Evolutionary conservation across 768 basidiomycete species (phyloP).

Genomic region (Melanogaster broomeanus): DNA sequence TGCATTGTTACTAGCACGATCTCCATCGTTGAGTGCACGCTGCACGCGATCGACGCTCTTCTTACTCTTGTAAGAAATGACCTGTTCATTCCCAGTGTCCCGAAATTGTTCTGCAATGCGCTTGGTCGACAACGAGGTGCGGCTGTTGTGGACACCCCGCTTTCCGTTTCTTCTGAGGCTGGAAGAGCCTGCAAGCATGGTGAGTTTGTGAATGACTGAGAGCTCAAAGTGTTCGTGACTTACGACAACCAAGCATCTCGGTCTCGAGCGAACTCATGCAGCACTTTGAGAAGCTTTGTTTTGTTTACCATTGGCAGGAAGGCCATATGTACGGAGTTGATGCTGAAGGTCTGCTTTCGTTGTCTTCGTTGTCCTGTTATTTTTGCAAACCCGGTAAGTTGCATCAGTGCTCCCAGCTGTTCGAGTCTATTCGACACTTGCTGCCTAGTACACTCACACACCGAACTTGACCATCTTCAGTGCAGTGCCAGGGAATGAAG

Average conservation of each 20-base stretch:
- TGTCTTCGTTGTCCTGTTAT: background rate
- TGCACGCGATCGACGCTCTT: background rate
- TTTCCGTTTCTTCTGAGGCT: background rate
- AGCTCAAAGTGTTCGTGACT: background rate
- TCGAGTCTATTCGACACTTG: background rate
- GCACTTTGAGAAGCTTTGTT: slow-evolving; percentile 1
- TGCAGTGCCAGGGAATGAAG: background rate
- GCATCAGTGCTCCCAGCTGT: too few species aligned
- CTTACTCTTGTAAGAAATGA: slow-evolving; percentile 2
- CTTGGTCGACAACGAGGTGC: background rate
- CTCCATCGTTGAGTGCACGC: background rate
- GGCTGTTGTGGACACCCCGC: background rate
- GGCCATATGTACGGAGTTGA: slow-evolving; percentile 5
- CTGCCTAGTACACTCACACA: background rate
- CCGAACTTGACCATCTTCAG: background rate
- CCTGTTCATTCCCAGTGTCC: background rate
- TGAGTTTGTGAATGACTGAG: background rate
- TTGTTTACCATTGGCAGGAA: slow-evolving; percentile 7
- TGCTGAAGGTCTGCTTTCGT: background rate
- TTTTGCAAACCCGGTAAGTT: background rate
- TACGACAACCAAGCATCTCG: slow-evolving; percentile 12
- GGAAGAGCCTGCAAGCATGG: background rate
- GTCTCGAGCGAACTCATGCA: slow-evolving; percentile 14
- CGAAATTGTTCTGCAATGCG: background rate
- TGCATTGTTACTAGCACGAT: background rate